Evolutionary conservation across 2,329 filamentous ascomycete genomes (phyloP).

Genomic region (Lasiodiplodia sp.): DNA sequence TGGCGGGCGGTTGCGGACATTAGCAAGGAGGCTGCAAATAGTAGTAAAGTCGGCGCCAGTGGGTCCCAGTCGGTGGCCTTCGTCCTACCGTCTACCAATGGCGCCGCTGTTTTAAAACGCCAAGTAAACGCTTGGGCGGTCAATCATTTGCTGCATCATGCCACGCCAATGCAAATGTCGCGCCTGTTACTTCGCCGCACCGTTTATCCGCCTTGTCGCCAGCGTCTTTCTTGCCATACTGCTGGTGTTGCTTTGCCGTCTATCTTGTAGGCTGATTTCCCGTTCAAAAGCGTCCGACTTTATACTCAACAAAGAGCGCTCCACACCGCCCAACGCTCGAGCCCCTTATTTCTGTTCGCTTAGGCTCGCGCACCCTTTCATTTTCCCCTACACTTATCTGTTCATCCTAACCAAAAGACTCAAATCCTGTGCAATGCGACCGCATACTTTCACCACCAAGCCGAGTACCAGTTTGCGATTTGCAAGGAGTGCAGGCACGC

Average conservation of each 20-base stretch:
- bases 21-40: background rate
- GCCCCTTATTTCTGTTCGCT: background rate
- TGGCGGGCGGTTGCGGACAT: constrained; percentile 1
- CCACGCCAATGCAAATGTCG: background rate
- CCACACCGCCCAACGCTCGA: constrained; percentile 1
- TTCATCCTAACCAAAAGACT: background rate
- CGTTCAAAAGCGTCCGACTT: background rate
- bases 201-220: background rate
- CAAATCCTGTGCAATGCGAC: background rate
- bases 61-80: background rate
- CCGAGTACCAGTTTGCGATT: background rate
- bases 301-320: background rate
- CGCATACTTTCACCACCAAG: background rate
- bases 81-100: background rate
- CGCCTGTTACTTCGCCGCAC: background rate
- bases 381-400: constrained; percentile 1
- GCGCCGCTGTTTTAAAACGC: background rate
- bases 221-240: background rate
- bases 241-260: background rate
- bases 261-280: background rate
- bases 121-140: constrained; percentile 2
- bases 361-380: background rate
- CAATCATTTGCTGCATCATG: constrained; percentile 3
- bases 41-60: background rate
- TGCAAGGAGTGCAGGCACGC: background rate